Base-by-base conservation (phyloP, 1,284 basidiomycete genomes). In the Athelia sp. region DNA sequence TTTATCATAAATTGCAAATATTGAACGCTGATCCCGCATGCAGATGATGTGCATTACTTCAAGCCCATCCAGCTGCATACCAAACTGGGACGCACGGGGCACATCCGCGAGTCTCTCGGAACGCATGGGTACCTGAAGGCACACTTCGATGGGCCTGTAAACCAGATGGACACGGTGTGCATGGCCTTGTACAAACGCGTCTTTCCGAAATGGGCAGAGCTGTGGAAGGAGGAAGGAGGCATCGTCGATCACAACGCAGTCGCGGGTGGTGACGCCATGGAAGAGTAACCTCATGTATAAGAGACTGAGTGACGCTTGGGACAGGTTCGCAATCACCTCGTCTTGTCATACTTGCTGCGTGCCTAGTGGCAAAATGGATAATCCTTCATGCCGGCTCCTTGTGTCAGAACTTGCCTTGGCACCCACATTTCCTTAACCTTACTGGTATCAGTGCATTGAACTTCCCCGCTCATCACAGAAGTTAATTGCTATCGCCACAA, bases 51-150 rank as follows among this genome's bases (percentile, higher is more conserved):
- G 50, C 77, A 83, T 43, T 99, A 97, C 70, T 98, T 91, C 77
- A 89, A 91, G 62, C 93, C 94, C 0, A 85, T 98, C 51, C 91
- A 96, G 61, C 72, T 99, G 51, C 80, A 93, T 62, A 99, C 95
- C 2, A 99, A 99, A 69, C 80, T 88, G 53, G 97, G 97, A 1
- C 78, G 92, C 14, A 81, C 79, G n/a, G 96, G 96, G 1, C 93
- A 98, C 65, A 93, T 95, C 61, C 81, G 79, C 31, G 96, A 96
- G 68, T 86, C 91, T 4, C 79, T 99, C n/a, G 96, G 96, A 45
- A 98, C 94, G 21, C 96, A 99, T 62, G 97, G 96, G 11, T 98
- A 98, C 70, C 95, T 93, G 78, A 99, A 99, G 72, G 94, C 93
- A 10, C 84, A 93, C 64, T 99, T 99, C 67, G 96, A 98, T 62